Conservation (phyloP, 371 early-diverging fungal genomes). For the Apophysomyces variabilis region DNA sequence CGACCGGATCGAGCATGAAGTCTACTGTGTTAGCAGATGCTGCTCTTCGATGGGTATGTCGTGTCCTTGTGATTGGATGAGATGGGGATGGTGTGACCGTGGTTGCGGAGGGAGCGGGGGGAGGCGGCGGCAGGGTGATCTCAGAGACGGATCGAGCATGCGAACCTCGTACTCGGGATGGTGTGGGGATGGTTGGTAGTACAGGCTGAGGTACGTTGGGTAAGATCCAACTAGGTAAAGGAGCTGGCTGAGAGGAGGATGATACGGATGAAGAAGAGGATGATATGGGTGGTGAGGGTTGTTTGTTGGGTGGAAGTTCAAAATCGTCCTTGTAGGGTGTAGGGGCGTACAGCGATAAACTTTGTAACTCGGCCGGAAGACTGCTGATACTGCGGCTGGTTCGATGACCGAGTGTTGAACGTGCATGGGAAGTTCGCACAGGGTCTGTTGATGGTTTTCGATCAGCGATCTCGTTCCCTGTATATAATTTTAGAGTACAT, state of each 20-base stretch:
- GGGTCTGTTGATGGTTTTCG: neutral
- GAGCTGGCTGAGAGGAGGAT: neutral
- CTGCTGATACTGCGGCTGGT: slow-evolving; percentile 18
- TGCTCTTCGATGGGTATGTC: slow-evolving; percentile 39
- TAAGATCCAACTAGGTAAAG: slow-evolving; percentile 15
- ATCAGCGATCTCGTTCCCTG: neutral
- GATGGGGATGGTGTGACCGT: slow-evolving; percentile 6
- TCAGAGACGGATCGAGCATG: slow-evolving; percentile 1
- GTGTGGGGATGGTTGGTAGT: neutral
- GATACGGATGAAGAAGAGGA: too few relatives aligned
- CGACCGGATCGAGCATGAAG: slow-evolving; percentile 30
- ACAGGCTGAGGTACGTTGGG: slow-evolving; percentile 2
- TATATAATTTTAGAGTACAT: neutral
- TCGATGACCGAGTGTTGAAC: slow-evolving; percentile 6
- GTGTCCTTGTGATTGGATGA: neutral
- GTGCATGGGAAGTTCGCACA: neutral
- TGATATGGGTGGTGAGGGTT: neutral
- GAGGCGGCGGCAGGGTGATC: neutral
- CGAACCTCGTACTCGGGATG: neutral
- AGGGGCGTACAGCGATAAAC: slow-evolving; percentile 7
- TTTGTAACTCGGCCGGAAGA: slow-evolving; percentile 18
- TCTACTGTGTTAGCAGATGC: slow-evolving; percentile 48
- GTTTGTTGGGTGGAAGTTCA: slow-evolving; percentile 3
- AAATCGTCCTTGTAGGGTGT: neutral
- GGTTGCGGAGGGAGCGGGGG: slow-evolving; percentile 2